Evolutionary conservation across 805 yeast genomes (phyloP).

Genomic region (Candida dajiaensis): DNA sequence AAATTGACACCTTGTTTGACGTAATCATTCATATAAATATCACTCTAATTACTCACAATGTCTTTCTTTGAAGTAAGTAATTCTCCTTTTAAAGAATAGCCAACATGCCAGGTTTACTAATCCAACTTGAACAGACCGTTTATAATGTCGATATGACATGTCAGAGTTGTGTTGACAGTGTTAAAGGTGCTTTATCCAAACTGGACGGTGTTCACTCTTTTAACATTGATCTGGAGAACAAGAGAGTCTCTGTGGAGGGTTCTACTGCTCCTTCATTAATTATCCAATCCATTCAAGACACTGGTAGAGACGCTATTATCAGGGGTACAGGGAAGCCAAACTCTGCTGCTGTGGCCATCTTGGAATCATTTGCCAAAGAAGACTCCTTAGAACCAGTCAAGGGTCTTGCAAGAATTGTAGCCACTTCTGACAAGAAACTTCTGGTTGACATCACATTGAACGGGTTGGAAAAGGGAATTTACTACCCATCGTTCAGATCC

Average conservation of each 20-base stretch:
- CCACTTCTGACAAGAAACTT: constrained; percentile 45
- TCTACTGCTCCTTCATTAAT: constrained; percentile 70
- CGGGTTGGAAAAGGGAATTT: constrained; percentile 59
- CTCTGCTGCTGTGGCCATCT: constrained; percentile 85
- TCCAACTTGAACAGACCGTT: constrained; percentile 35
- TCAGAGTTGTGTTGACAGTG: constrained; percentile 32
- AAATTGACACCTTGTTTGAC: constrained; percentile 9
- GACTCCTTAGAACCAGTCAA: constrained; percentile 49
- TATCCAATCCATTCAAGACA: constrained; percentile 57
- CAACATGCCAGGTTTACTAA: not conserved
- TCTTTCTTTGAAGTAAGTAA: not conserved
- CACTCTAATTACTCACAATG: not conserved
- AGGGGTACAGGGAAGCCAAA: constrained; percentile 87
- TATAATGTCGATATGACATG: constrained; percentile 88
- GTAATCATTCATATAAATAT: too few species aligned
- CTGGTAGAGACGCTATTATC: constrained; percentile 86
- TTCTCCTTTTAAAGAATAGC: not conserved
- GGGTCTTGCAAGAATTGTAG: constrained; percentile 83
- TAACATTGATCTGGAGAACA: constrained; percentile 50
- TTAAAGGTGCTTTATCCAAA: constrained; percentile 38
- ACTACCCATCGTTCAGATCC: constrained; percentile 61
- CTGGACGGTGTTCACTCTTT: constrained; percentile 45
- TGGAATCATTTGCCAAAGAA: constrained; percentile 61
- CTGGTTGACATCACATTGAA: constrained; percentile 75
- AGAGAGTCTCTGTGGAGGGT: constrained; percentile 66